phyloP scores from a whole-genome alignment of 2,329 filamentous ascomycete species.

The Pseudocercospora musae region DNA sequence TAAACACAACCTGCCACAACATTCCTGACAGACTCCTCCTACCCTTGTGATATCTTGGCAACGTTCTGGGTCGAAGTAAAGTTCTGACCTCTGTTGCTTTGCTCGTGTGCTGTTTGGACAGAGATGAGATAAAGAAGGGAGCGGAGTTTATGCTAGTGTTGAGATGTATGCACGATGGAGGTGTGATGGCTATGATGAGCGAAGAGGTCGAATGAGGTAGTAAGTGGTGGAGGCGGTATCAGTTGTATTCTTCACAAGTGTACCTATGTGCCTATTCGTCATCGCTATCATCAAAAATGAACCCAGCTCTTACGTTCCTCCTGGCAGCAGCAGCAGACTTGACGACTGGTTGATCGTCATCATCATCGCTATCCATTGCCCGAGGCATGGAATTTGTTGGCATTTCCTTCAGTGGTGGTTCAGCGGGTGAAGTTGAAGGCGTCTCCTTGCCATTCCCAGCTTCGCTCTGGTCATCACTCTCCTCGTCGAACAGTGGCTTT shows the following conservation, averaged over 20 bases:
- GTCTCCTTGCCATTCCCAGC: conserved; percentile 17
- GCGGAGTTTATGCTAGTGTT: neutral
- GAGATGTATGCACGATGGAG: neutral
- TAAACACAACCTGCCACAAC: neutral
- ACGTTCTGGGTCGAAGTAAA: neutral
- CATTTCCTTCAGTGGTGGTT: conserved; percentile 20
- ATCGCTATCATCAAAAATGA: conserved; percentile 44
- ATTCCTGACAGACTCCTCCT: neutral
- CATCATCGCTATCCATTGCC: conserved; percentile 39
- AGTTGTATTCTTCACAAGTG: no score
- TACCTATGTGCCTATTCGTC: conserved; percentile 20
- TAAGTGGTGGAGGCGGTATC: neutral
- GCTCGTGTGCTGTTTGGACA: neutral
- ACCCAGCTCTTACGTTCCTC: conserved; percentile 41
- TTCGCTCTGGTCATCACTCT: conserved; percentile 3
- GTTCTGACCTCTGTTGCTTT: neutral
- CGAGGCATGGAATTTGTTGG: conserved; percentile 40
- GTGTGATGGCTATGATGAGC: neutral
- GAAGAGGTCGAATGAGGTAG: no score
- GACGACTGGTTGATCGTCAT: conserved; percentile 37
- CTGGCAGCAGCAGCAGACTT: conserved; percentile 26
- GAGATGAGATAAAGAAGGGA: neutral
- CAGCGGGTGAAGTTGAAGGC: conserved; percentile 19
- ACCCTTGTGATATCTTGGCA: neutral
- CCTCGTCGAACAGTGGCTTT: neutral